These are phyloP conservation scores for Aspergillus nidulans DNA, from an alignment of 495 filamentous ascomycete species.

Conservation along the genomic window DNA sequence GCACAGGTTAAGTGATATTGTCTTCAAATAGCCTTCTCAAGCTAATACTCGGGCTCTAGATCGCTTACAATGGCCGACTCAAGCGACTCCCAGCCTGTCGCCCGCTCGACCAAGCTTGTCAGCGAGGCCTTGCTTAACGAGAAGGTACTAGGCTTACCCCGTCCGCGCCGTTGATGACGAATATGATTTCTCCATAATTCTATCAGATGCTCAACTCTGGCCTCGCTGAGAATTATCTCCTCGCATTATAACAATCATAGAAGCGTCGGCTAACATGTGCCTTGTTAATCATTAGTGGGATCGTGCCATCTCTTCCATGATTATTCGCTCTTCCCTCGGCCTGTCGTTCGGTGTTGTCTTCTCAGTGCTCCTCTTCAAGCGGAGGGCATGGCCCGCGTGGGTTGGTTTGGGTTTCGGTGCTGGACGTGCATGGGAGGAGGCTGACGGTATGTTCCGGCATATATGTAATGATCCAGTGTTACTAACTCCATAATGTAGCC, in stretches of 20 bases:
- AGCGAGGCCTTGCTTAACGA: conserved; percentile 93
- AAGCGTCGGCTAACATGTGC: conserved; percentile 3
- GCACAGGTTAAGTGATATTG: conserved; percentile 5
- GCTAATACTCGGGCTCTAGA: conserved; percentile 18
- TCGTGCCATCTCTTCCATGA: conserved; percentile 89
- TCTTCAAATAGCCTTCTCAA: neutral
- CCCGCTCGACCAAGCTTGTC: conserved; percentile 66
- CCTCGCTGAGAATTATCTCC: neutral
- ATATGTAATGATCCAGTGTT: neutral
- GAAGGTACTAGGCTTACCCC: conserved; percentile 58
- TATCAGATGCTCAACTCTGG: neutral
- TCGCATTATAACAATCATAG: neutral
- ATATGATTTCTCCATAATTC: neutral
- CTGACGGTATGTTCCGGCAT: conserved; percentile 43
- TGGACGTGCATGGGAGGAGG: conserved; percentile 91
- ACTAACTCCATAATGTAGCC: conserved; percentile 28
- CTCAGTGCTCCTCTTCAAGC: conserved; percentile 95
- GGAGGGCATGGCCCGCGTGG: conserved; percentile 91
- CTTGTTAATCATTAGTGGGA: conserved; percentile 71
- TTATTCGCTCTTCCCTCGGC: conserved; percentile 91
- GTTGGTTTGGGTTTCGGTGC: conserved; percentile 92
- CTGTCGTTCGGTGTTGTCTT: conserved; percentile 96
- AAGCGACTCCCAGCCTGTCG: conserved; percentile 42
- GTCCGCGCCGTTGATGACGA: neutral
- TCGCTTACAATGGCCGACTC: conserved; percentile 53